Evolutionary conservation across 805 yeast genomes (phyloP), one percentile per base, ranked within the genome.

Genomic region (Candida silvatica): DNA sequence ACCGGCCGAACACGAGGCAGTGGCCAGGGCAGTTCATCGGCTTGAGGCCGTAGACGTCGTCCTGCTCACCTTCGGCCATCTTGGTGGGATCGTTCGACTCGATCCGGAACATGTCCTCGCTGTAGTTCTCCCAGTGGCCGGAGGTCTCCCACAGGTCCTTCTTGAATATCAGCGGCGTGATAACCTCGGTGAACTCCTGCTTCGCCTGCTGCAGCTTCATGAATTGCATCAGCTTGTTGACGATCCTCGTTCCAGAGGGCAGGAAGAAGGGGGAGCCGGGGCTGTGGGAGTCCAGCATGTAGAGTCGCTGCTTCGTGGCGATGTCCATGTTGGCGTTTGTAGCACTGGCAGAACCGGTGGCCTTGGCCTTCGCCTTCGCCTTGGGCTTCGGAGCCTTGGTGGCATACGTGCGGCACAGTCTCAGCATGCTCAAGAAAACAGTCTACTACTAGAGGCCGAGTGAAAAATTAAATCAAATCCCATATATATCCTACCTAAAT

Each of bases 121-220:
- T 74, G 54, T 92, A 90, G 52, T 90, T 88, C 9, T 79, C 83
- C 97, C 97, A 90, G 59, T 92, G 98, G 1, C 97, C 97, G 8
- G 94, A 81, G 34, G 69, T 74, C 56, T 87, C 81, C 96, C 97
- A 92, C 14, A 92, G 62, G 25, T 75, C 71, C 38, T 77, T 78
- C 47, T 80, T 82, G 61, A 80, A 92, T 11, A 92, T 80, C 45
- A 90, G 67, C 2, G 98, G 98, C 1, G 96, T 84, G 19, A 90
- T 74, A 5, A 92, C 97, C 59, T 92, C 97, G 39, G 83, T 77
- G 51, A 87, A 92, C 0, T 94, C 95, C 46, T 79, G 81, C 40
- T 69, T 73, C 16, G 71, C 60, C 55, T 87, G 94, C 51, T 86
- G 96, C 27, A 75, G 61, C 51, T 85, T 82, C 90, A 92, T 88